Conservation (phyloP, 2,329 filamentous ascomycete genomes). For the Bipolaris victoriae region DNA sequence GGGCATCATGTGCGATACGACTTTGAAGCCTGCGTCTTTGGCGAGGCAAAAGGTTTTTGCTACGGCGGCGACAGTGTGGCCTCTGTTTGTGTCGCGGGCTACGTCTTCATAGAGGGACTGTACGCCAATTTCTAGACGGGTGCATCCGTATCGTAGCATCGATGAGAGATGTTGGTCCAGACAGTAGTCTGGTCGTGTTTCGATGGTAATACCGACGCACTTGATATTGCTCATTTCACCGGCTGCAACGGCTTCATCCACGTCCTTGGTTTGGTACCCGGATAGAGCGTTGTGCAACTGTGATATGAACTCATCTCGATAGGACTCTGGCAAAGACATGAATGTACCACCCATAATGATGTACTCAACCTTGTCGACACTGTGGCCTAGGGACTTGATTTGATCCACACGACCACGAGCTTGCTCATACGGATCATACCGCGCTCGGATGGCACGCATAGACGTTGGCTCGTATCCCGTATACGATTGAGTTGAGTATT, state of each 20-base stretch:
- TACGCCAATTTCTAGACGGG: conserved; percentile 89
- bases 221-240: conserved; percentile 97
- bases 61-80: conserved; percentile 93
- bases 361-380: conserved; percentile 98
- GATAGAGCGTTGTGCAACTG: conserved; percentile 96
- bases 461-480: conserved; percentile 98
- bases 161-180: conserved; percentile 91
- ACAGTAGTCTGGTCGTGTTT: conserved; percentile 96
- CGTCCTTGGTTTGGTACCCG: conserved; percentile 90
- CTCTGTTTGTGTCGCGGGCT: conserved; percentile 95
- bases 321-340: conserved; percentile 91
- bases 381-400: conserved; percentile 92
- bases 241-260: conserved; percentile 92
- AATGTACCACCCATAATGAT: conserved; percentile 99
- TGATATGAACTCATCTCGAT: conserved; percentile 91
- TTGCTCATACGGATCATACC: conserved; percentile 98
- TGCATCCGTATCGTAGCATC: conserved; percentile 98
- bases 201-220: conserved; percentile 97
- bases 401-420: conserved; percentile 94
- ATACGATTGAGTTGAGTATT: conserved; percentile 98
- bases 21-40: conserved; percentile 98
- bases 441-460: conserved; percentile 95
- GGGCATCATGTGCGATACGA: conserved; percentile 99
- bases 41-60: conserved; percentile 96
- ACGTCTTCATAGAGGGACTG: conserved; percentile 98